A percentile compares a stretch with the other conserved stretches of the same genome.
Conservation (phyloP, 208 protist species). For the Perkinsela sp. region DNA sequence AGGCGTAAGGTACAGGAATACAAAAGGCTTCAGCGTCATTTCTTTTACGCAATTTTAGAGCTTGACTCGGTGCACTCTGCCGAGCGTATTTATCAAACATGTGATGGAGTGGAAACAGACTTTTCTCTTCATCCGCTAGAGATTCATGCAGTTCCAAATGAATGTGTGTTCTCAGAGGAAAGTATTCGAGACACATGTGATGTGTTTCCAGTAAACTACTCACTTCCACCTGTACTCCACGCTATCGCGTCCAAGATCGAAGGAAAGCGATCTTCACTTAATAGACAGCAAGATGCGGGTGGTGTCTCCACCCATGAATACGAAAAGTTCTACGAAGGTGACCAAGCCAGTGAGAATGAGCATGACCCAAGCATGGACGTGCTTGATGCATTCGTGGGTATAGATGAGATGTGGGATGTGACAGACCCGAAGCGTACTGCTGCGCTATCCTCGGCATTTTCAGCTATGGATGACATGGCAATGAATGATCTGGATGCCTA, state of each 20-base stretch:
- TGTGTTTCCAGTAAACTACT: neutral
- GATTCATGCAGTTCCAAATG: neutral
- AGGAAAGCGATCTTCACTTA: neutral
- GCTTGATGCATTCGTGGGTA: neutral
- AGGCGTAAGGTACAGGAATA: neutral
- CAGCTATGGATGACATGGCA: neutral
- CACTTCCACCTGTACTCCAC: neutral
- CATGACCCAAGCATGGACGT: neutral
- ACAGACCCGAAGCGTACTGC: neutral
- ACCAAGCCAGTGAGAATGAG: neutral
- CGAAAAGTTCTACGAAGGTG: neutral
- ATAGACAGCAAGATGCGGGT: neutral
- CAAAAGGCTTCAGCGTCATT: neutral
- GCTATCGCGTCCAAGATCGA: neutral
- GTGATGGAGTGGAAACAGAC: neutral
- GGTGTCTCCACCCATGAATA: neutral
- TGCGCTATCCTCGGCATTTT: neutral
- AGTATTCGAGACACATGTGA: neutral
- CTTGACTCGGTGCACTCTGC: neutral
- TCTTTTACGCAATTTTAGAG: neutral
- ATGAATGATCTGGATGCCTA: conserved; percentile 1
- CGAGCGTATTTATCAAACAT: neutral
- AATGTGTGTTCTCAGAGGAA: neutral
- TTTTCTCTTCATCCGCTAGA: neutral
- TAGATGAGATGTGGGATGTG: neutral